phyloP scores from a whole-genome alignment of 495 filamentous ascomycete genomes.

The Neurospora tetrasperma region DNA sequence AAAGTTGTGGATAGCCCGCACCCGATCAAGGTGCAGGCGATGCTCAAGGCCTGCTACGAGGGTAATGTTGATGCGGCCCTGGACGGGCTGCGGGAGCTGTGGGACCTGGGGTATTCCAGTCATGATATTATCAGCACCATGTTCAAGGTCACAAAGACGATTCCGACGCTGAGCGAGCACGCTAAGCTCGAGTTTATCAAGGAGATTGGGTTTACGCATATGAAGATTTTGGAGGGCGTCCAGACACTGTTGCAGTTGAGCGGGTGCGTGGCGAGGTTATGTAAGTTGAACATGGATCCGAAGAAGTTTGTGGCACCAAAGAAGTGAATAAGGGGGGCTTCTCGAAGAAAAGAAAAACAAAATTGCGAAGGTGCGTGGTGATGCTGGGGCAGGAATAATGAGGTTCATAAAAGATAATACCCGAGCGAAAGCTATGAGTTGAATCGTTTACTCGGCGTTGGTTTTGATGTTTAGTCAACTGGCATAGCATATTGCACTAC shows the following conservation, averaged over 20 bases:
- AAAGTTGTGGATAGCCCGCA: constrained; percentile 95
- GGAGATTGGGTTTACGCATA: constrained; percentile 98
- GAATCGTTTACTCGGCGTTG: background rate
- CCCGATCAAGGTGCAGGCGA: constrained; percentile 94
- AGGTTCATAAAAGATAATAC: background rate
- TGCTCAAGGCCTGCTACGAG: constrained; percentile 95
- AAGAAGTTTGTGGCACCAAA: constrained; percentile 58
- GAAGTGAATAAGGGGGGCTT: constrained; percentile 13
- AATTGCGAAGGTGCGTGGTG: too few relatives aligned
- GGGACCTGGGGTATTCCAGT: constrained; percentile 86
- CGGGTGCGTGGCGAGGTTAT: constrained; percentile 80
- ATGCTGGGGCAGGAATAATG: background rate
- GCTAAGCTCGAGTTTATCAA: constrained; percentile 91
- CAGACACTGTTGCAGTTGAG: constrained; percentile 89
- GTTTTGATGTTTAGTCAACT: background rate
- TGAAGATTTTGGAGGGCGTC: constrained; percentile 95
- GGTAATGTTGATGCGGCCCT: constrained; percentile 79
- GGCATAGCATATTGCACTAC: background rate
- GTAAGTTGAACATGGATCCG: constrained; percentile 91
- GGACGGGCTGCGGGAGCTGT: constrained; percentile 81
- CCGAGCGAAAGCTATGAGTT: background rate
- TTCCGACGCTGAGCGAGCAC: constrained; percentile 81
- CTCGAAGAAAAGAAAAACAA: background rate
- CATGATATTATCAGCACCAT: constrained; percentile 98
- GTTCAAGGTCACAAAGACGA: constrained; percentile 96